These are phyloP conservation scores for Passiflora organensis DNA, from an alignment of 345 rosid genomes.

Conservation along the genomic window DNA sequence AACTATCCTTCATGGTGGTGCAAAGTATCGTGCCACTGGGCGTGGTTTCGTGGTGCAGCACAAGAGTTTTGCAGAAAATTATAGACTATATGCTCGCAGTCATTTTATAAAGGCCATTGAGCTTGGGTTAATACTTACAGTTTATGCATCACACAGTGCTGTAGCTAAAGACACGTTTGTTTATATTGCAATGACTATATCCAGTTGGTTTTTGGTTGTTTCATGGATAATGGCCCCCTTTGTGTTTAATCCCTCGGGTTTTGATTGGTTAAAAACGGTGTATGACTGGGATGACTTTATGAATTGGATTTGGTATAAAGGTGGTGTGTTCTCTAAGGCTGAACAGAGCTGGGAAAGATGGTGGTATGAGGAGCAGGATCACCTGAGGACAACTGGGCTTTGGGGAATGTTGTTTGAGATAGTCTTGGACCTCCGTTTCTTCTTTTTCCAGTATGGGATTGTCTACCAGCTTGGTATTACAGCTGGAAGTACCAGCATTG, in stretches of 20 bases:
- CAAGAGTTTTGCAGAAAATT: conserved; percentile 85
- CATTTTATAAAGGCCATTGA: conserved; percentile 86
- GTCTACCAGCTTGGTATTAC: conserved; percentile 79
- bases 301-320: conserved; percentile 82
- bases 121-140: conserved; percentile 69
- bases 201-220: conserved; percentile 80
- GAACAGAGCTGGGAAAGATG: conserved; percentile 93
- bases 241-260: conserved; percentile 89
- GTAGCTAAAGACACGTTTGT: conserved; percentile 70
- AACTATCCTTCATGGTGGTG: conserved; percentile 95
- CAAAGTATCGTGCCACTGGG: conserved; percentile 96
- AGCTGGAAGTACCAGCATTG: conserved; percentile 45
- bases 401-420: conserved; percentile 79
- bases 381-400: conserved; percentile 69
- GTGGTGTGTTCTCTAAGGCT: conserved; percentile 79
- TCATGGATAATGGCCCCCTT: conserved; percentile 87
- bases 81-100: conserved; percentile 78
- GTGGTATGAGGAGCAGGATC: conserved; percentile 96
- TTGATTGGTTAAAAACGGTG: conserved; percentile 91
- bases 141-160: conserved; percentile 73
- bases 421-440: conserved; percentile 80
- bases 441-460: conserved; percentile 84
- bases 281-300: conserved; percentile 88
- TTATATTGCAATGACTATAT: conserved; percentile 75
- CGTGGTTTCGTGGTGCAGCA: conserved; percentile 96